Evolutionary conservation across 73 alveolate species (phyloP).

Genomic region (Tetrahymena borealis): DNA sequence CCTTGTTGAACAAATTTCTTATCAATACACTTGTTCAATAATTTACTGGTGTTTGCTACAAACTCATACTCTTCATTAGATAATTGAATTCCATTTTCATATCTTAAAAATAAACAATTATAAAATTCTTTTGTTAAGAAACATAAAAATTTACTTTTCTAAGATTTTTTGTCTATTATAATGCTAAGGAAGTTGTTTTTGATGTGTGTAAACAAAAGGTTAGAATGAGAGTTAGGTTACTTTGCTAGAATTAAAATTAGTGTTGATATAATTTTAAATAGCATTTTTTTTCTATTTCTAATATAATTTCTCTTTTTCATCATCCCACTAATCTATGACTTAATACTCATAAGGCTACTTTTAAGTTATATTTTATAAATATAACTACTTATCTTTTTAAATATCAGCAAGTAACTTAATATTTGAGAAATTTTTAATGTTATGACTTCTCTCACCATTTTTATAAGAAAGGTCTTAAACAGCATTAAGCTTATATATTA

Average conservation of each 20-base stretch:
- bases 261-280: background rate
- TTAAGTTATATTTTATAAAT: background rate
- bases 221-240: background rate
- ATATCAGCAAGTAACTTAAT: background rate
- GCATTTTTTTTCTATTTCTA: background rate
- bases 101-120: too few relatives aligned
- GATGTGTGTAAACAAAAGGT: background rate
- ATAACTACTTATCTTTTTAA: background rate
- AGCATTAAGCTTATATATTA: background rate
- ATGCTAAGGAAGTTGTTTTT: background rate
- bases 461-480: background rate
- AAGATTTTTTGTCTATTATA: background rate
- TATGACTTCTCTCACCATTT: background rate
- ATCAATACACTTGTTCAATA: background rate
- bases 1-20: background rate
- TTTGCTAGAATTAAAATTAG: background rate
- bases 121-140: too few relatives aligned
- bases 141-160: background rate
- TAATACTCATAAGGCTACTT: background rate
- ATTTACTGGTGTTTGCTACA: background rate
- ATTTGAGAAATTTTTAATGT: background rate
- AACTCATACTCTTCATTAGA: background rate
- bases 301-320: background rate
- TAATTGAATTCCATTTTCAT: background rate
- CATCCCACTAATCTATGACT: background rate